Conservation (phyloP, 2,329 filamentous ascomycete genomes). For the Echinosphaeria canescens region DNA sequence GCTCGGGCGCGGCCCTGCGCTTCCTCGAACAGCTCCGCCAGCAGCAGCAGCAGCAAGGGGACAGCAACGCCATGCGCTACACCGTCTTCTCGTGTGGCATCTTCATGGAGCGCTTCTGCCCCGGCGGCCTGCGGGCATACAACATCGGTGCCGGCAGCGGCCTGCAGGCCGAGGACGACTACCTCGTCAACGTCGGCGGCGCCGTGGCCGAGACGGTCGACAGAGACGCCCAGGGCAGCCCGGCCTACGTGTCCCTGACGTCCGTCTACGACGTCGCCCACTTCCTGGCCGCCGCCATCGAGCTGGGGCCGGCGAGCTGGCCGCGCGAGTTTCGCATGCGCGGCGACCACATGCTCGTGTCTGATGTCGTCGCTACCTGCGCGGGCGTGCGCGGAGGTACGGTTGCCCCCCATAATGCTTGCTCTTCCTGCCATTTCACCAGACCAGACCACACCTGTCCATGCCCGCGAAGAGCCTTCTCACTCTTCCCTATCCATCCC, state of each 20-base stretch:
- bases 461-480: too few relatives aligned
- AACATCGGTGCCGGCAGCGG: conserved; percentile 34
- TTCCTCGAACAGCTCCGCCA: conserved; percentile 30
- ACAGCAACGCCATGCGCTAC: conserved; percentile 32
- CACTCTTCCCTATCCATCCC: too few relatives aligned
- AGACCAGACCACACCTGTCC: conserved; percentile 8
- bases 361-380: conserved; percentile 30
- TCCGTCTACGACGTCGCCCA: conserved; percentile 46
- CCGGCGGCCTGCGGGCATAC: conserved; percentile 37
- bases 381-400: conserved; percentile 25
- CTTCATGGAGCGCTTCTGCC: conserved; percentile 56
- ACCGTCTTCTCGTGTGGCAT: conserved; percentile 56
- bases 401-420: conserved; percentile 4
- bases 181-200: conserved; percentile 37
- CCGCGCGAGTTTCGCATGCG: conserved; percentile 46
- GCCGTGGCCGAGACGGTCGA: conserved; percentile 38
- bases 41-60: conserved; percentile 16
- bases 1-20: conserved; percentile 30
- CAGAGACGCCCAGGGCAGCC: conserved; percentile 22
- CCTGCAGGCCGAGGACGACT: conserved; percentile 35
- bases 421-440: conserved; percentile 2
- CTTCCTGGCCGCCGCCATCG: conserved; percentile 49
- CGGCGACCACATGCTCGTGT: conserved; percentile 40
- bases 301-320: conserved; percentile 38
- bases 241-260: conserved; percentile 41